These are phyloP conservation scores for Populus simonii DNA, from an alignment of 345 rosid species.

Conservation along the genomic window DNA sequence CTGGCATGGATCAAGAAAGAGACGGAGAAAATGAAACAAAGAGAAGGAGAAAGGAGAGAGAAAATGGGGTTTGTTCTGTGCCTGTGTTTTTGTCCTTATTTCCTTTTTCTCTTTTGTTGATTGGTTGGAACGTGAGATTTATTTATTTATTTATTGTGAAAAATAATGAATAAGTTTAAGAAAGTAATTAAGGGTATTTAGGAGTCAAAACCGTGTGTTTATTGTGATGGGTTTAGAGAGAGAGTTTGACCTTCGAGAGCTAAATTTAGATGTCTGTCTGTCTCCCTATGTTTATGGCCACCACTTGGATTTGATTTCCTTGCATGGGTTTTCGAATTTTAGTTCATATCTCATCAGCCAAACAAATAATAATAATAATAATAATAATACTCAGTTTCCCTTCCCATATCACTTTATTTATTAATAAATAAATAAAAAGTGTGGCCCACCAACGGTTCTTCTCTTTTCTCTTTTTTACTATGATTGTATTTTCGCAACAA, in stretches of 20 bases:
- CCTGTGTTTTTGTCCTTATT: not conserved
- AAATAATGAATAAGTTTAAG: not conserved
- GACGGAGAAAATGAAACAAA: not conserved
- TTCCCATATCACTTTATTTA: no score
- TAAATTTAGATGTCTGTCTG: constrained; percentile 18
- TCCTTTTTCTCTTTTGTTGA: not conserved
- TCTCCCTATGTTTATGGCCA: constrained; percentile 17
- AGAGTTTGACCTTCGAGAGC: constrained; percentile 10
- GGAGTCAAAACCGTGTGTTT: constrained; percentile 41
- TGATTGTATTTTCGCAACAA: no score
- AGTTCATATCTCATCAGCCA: not conserved
- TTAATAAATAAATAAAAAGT: no score
- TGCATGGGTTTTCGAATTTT: not conserved
- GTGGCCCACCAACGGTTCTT: no score
- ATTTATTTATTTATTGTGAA: constrained; percentile 5
- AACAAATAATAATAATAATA: no score
- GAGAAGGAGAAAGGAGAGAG: constrained; percentile 22
- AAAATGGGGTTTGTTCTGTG: constrained; percentile 20
- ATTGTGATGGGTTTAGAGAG: constrained; percentile 21
- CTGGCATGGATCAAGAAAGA: constrained; percentile 24
- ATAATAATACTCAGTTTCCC: no score
- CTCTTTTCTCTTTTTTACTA: no score
- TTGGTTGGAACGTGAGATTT: constrained; percentile 28
- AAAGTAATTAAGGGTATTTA: not conserved
- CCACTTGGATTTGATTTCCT: not conserved